These are phyloP conservation scores for Globisporangium acanthophoron DNA, from an alignment of 352 stramenopile genomes.

Conservation along the genomic window DNA sequence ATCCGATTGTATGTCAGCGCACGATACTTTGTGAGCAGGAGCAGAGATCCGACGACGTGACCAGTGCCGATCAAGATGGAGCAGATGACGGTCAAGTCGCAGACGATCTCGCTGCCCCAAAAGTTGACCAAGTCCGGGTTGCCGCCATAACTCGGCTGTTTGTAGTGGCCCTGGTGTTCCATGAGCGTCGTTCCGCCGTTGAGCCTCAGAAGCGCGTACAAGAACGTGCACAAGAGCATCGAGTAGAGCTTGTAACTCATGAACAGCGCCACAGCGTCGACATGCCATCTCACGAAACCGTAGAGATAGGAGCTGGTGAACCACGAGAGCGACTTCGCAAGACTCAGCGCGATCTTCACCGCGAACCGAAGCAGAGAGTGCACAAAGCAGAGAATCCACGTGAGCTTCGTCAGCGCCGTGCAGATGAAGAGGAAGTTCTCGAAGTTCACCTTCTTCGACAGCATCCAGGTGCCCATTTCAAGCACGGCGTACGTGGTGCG, in stretches of 20 bases:
- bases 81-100: neutral
- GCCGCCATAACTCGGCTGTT: slow-evolving; percentile 18
- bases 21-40: slow-evolving; percentile 33
- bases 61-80: slow-evolving; percentile 9
- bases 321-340: slow-evolving; percentile 16
- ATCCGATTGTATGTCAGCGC: slow-evolving; percentile 35
- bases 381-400: slow-evolving; percentile 50
- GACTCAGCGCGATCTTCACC: slow-evolving; percentile 23
- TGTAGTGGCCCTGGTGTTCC: slow-evolving; percentile 5
- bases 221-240: slow-evolving; percentile 14
- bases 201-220: slow-evolving; percentile 16
- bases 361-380: slow-evolving; percentile 25
- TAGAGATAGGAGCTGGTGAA: slow-evolving; percentile 34
- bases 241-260: slow-evolving; percentile 43
- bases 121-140: slow-evolving; percentile 15
- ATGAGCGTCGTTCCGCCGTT: slow-evolving; percentile 20
- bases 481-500: slow-evolving; percentile 40
- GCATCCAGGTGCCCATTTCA: slow-evolving; percentile 48
- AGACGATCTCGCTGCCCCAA: slow-evolving; percentile 27
- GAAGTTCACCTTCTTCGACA: slow-evolving; percentile 33
- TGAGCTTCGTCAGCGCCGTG: slow-evolving; percentile 36
- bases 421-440: slow-evolving; percentile 53
- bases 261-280: slow-evolving; percentile 23
- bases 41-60: slow-evolving; percentile 25
- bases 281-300: slow-evolving; percentile 6